phyloP scores from a whole-genome alignment of 257 asterid genomes.

The Solanum boliviense region DNA sequence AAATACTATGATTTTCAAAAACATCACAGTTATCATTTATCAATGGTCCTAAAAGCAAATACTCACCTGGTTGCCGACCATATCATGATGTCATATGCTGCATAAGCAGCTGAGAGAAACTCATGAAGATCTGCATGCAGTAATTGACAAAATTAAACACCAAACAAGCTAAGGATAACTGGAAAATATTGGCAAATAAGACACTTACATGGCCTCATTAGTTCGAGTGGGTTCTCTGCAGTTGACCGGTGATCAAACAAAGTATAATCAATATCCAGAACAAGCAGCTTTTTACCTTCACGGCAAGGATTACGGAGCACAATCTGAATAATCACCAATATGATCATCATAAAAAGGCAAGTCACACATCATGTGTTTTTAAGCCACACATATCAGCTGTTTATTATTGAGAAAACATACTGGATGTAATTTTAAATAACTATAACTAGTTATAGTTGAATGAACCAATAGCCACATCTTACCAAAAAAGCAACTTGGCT shows the following conservation, averaged over 20 bases:
- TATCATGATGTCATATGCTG: constrained; percentile 92
- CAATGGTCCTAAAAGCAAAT: background rate
- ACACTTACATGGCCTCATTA: constrained; percentile 92
- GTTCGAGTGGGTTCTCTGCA: constrained; percentile 86
- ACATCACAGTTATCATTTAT: background rate
- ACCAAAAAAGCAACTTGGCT: background rate
- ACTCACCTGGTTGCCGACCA: constrained; percentile 94
- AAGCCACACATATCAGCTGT: background rate
- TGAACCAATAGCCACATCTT: background rate
- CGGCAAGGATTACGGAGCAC: constrained; percentile 81
- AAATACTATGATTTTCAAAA: background rate
- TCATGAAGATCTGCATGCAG: constrained; percentile 79
- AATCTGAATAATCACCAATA: constrained; percentile 36
- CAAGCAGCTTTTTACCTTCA: constrained; percentile 86
- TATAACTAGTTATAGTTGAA: background rate
- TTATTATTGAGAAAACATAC: background rate
- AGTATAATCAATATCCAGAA: constrained; percentile 87
- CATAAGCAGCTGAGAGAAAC: constrained; percentile 81
- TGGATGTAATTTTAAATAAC: background rate
- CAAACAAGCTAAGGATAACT: constrained; percentile 1
- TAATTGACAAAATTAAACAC: background rate
- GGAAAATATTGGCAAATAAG: background rate
- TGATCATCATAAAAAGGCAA: background rate
- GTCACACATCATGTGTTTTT: background rate
- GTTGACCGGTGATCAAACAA: constrained; percentile 90